Percentiles rank a stretch among this genome's conserved stretches.
Evolutionary conservation across 768 basidiomycete genomes (phyloP).

Genomic region (Hemileccinum impolitum): DNA sequence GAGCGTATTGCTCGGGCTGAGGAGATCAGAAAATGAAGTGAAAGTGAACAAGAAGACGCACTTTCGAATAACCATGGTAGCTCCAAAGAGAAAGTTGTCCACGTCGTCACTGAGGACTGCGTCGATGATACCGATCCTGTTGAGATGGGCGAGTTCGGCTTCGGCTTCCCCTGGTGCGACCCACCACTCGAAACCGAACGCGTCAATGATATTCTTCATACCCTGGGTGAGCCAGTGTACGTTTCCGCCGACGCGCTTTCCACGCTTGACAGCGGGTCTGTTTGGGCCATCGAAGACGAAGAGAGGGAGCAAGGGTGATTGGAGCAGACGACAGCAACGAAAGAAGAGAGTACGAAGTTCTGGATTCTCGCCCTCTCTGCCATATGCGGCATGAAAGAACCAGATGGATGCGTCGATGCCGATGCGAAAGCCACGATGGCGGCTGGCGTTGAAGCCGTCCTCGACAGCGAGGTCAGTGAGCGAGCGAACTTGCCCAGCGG

Average conservation of each 20-base stretch:
- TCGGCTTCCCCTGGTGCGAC: conserved; percentile 93
- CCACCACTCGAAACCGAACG: conserved; percentile 78
- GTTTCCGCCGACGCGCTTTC: conserved; percentile 63
- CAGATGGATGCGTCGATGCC: conserved; percentile 85
- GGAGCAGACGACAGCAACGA: conserved; percentile 75
- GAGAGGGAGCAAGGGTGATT: conserved; percentile 76
- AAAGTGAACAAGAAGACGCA: conserved; percentile 26
- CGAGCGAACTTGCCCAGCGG: conserved; percentile 68
- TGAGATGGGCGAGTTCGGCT: conserved; percentile 87
- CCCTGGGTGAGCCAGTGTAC: conserved; percentile 65
- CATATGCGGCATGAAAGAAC: conserved; percentile 73
- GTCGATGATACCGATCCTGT: conserved; percentile 78
- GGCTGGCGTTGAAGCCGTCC: conserved; percentile 72
- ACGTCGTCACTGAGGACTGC: conserved; percentile 91
- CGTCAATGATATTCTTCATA: conserved; percentile 75
- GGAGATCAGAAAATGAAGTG: conserved; percentile 3
- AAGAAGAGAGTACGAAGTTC: conserved; percentile 83
- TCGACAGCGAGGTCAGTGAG: conserved; percentile 71
- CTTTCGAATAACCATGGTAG: conserved; percentile 82
- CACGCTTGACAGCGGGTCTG: conserved; percentile 77
- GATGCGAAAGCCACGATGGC: conserved; percentile 70
- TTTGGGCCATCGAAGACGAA: conserved; percentile 92
- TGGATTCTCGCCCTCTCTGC: conserved; percentile 81
- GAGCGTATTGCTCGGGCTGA: conserved; percentile 66
- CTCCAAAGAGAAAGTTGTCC: conserved; percentile 90